Percentiles rank a stretch among this genome's conserved stretches.
Conservation (phyloP, 2,329 filamentous ascomycete genomes). For the Parascedosporium putredinis region DNA sequence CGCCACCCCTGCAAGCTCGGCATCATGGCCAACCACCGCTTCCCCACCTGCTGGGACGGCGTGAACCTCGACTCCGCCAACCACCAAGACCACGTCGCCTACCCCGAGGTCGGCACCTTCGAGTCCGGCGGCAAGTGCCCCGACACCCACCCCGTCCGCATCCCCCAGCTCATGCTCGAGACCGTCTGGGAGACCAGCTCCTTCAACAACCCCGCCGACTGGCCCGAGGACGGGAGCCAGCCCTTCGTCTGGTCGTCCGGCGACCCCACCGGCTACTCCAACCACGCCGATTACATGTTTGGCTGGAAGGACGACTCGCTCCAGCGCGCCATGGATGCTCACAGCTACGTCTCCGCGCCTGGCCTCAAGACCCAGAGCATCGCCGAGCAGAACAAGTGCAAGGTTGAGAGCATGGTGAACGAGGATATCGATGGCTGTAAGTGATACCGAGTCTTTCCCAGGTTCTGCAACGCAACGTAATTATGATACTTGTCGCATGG, state of each 20-base stretch:
- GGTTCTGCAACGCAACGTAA: neutral
- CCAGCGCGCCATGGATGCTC: slow-evolving; percentile 18
- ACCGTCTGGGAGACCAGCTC: slow-evolving; percentile 10
- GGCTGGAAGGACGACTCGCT: slow-evolving; percentile 23
- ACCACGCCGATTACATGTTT: slow-evolving; percentile 23
- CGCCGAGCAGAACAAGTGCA: slow-evolving; percentile 8
- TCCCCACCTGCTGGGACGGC: slow-evolving; percentile 34
- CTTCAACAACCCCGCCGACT: slow-evolving; percentile 9
- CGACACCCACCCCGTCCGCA: slow-evolving; percentile 9
- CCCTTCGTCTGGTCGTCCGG: slow-evolving; percentile 11
- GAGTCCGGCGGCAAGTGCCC: slow-evolving; percentile 10
- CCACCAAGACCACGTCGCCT: slow-evolving; percentile 10
- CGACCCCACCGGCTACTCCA: slow-evolving; percentile 16
- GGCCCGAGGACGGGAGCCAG: slow-evolving; percentile 10
- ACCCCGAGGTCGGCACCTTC: slow-evolving; percentile 9
- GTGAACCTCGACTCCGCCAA: slow-evolving; percentile 10
- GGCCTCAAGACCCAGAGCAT: slow-evolving; percentile 7
- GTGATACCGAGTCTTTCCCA: neutral
- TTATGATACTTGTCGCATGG: no score
- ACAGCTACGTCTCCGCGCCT: slow-evolving; percentile 24
- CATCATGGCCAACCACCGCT: slow-evolving; percentile 25
- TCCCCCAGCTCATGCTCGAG: slow-evolving; percentile 11
- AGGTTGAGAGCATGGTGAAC: slow-evolving; percentile 28
- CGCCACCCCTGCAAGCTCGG: slow-evolving; percentile 27
- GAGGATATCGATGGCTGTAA: slow-evolving; percentile 37